Evolutionary conservation across 176 grass and related monocot species (phyloP).

Genomic region (Cenchrus americanus): DNA sequence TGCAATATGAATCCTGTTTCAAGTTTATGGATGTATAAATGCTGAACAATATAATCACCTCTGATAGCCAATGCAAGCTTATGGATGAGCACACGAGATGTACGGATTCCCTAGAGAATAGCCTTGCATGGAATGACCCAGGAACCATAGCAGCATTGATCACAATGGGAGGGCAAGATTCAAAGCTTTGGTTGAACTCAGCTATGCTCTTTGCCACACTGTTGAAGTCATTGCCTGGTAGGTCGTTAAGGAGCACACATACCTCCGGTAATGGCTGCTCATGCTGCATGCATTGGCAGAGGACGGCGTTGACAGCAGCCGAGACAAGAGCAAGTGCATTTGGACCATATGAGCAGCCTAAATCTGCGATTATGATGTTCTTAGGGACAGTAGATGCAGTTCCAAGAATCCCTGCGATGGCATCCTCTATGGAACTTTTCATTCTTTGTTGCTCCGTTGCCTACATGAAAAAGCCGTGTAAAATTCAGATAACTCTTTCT

Average conservation of each 20-base stretch:
- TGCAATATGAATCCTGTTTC: no score
- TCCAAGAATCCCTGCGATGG: no score
- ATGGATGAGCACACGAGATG: slow-evolving; percentile 26
- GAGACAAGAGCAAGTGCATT: slow-evolving; percentile 27
- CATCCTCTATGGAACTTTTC: no score
- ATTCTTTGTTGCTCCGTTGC: no score
- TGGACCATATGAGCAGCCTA: slow-evolving; percentile 33
- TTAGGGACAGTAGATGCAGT: no score
- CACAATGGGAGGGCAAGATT: neutral
- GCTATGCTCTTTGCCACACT: slow-evolving; percentile 20
- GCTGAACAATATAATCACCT: neutral
- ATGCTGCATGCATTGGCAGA: neutral
- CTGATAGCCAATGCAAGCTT: slow-evolving; percentile 38
- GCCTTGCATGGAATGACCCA: slow-evolving; percentile 33
- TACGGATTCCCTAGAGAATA: slow-evolving; percentile 26
- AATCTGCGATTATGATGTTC: neutral
- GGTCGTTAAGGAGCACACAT: slow-evolving; percentile 9
- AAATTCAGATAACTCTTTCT: no score
- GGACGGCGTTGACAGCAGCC: neutral
- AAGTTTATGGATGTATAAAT: no score
- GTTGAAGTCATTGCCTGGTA: slow-evolving; percentile 1
- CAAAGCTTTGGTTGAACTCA: neutral
- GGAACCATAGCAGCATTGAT: slow-evolving; percentile 23
- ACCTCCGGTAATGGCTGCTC: neutral
- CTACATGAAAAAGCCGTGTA: no score